Percentiles rank a stretch among this genome's conserved stretches.
These are phyloP conservation scores for Pythium sukuiense DNA, from an alignment of 352 stramenopile genomes.

Conservation along the genomic window DNA sequence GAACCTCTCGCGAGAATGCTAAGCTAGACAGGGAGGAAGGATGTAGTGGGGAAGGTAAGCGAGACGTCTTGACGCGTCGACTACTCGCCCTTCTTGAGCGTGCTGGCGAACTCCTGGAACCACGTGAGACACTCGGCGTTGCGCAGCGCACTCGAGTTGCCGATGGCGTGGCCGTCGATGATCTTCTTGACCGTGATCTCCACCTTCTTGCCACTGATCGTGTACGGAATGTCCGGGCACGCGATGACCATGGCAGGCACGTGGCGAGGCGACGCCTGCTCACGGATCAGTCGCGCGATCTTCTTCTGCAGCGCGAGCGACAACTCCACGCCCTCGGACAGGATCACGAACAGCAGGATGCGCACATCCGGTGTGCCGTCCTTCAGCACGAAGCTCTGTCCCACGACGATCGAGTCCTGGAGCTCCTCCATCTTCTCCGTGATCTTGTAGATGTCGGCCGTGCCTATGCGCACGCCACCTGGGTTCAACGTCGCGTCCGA, in stretches of 20 bases:
- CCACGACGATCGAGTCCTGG: slow-evolving; percentile 66
- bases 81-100: slow-evolving; percentile 21
- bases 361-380: slow-evolving; percentile 72
- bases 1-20: not conserved
- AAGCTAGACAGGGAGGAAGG: not conserved
- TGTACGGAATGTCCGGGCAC: slow-evolving; percentile 76
- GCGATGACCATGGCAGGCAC: slow-evolving; percentile 59
- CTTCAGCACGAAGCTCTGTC: slow-evolving; percentile 57
- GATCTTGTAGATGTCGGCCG: slow-evolving; percentile 81
- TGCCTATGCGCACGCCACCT: slow-evolving; percentile 75
- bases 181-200: slow-evolving; percentile 82
- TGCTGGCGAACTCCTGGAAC: slow-evolving; percentile 51
- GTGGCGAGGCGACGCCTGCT: slow-evolving; percentile 66
- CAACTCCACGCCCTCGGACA: slow-evolving; percentile 40
- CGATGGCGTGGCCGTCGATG: slow-evolving; percentile 55
- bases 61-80: not conserved
- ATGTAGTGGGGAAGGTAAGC: not conserved
- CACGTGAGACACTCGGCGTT: slow-evolving; percentile 66
- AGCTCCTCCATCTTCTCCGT: slow-evolving; percentile 67
- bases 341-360: slow-evolving; percentile 76
- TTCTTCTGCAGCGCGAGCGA: slow-evolving; percentile 51
- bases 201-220: slow-evolving; percentile 80
- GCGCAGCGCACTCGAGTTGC: slow-evolving; percentile 62
- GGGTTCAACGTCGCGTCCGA: slow-evolving; percentile 81
- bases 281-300: slow-evolving; percentile 54